Conservation (phyloP, 1,284 basidiomycete species). For the Heterobasidion occidentale region DNA sequence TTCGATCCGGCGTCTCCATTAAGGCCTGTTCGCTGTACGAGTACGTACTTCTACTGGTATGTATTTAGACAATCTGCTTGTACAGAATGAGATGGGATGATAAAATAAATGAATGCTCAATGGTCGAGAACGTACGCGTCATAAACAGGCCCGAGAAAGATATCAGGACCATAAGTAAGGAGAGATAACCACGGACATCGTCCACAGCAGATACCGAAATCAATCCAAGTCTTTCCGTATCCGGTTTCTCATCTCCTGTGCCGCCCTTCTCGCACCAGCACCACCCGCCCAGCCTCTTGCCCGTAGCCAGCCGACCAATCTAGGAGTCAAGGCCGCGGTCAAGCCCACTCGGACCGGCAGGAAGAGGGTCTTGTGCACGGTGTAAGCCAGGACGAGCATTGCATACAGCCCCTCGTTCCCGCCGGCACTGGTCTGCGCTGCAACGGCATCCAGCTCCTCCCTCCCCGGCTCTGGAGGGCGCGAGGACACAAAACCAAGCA, state of each 20-base stretch:
- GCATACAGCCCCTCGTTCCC: conserved; percentile 77
- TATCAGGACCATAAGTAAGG: background rate
- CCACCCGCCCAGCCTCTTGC: conserved; percentile 70
- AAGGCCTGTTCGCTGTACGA: background rate
- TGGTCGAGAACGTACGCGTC: background rate
- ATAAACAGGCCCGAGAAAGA: background rate
- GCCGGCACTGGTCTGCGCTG: conserved; percentile 11
- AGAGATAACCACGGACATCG: background rate
- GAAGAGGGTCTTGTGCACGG: conserved; percentile 92
- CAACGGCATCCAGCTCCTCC: conserved; percentile 42
- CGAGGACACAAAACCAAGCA: conserved; percentile 37
- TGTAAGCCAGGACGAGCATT: conserved; percentile 89
- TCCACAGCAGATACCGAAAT: background rate
- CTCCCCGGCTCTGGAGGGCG: conserved; percentile 52
- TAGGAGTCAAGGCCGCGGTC: conserved; percentile 84
- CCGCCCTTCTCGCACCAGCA: conserved; percentile 59
- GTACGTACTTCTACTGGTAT: background rate
- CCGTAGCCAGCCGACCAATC: conserved; percentile 74
- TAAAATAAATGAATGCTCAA: background rate
- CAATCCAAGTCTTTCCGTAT: conserved; percentile 17
- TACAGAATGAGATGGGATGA: background rate
- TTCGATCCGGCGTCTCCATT: background rate
- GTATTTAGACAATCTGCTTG: background rate
- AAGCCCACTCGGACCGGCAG: conserved; percentile 87
- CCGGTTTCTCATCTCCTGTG: conserved; percentile 53